Conservation (phyloP, 2,329 filamentous ascomycete species). For the Ascomycota sp. region DNA sequence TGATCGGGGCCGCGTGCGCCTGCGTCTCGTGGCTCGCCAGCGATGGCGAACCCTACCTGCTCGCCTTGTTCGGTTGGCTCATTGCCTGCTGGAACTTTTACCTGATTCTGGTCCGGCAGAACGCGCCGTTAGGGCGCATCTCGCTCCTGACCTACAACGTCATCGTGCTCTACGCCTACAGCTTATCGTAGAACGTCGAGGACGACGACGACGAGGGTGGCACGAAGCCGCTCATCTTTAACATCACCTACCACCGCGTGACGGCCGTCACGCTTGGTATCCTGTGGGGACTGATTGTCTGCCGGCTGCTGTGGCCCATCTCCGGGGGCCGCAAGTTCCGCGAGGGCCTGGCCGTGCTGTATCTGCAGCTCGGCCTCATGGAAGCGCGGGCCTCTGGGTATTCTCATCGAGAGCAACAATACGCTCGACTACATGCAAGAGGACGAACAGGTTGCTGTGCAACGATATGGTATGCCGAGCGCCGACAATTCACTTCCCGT, state of each 20-base stretch:
- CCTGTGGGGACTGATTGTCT: slow-evolving; percentile 81
- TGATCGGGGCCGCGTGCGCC: slow-evolving; percentile 58
- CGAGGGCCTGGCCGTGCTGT: slow-evolving; percentile 74
- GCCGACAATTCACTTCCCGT: too few species aligned
- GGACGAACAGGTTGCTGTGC: slow-evolving; percentile 72
- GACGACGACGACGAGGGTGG: slow-evolving; percentile 81
- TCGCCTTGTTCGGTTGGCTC: slow-evolving; percentile 67
- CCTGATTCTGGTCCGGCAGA: slow-evolving; percentile 65
- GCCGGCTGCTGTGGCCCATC: slow-evolving; percentile 81
- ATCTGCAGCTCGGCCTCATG: slow-evolving; percentile 90
- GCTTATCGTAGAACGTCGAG: slow-evolving; percentile 57
- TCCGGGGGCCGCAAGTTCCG: slow-evolving; percentile 76
- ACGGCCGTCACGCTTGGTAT: slow-evolving; percentile 72
- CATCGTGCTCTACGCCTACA: slow-evolving; percentile 84
- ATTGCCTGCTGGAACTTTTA: slow-evolving; percentile 74
- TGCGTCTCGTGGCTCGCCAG: slow-evolving; percentile 61
- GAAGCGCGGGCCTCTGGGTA: slow-evolving; percentile 76
- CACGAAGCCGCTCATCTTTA: slow-evolving; percentile 59
- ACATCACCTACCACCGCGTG: slow-evolving; percentile 76
- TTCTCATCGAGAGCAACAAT: slow-evolving; percentile 39
- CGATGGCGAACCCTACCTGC: slow-evolving; percentile 48
- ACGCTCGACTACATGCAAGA: slow-evolving; percentile 59
- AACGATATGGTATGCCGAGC: slow-evolving; percentile 39
- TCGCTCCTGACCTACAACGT: slow-evolving; percentile 94
- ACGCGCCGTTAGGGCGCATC: slow-evolving; percentile 80